phyloP scores from a whole-genome alignment of 2,329 filamentous ascomycete genomes.

The Fusarium sulawesiense region DNA sequence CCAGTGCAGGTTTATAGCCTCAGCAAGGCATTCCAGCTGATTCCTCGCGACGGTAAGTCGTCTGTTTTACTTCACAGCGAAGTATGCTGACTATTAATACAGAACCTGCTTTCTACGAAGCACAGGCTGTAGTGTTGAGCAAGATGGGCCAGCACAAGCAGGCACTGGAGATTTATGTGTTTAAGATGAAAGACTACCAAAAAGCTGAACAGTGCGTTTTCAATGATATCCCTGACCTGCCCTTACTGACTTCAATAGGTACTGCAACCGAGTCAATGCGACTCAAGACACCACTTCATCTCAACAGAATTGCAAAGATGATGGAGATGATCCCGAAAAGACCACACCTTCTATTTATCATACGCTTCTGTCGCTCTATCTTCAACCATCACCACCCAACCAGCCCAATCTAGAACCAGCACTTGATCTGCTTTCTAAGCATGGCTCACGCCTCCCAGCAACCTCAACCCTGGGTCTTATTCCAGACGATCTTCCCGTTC shows the following conservation, averaged over 20 bases:
- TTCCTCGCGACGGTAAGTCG: conserved; percentile 80
- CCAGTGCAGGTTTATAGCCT: conserved; percentile 83
- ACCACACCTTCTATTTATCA: conserved; percentile 86
- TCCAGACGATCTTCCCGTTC: conserved; percentile 80
- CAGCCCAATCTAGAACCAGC: conserved; percentile 81
- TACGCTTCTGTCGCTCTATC: conserved; percentile 87
- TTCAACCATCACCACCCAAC: conserved; percentile 81
- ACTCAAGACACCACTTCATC: conserved; percentile 60
- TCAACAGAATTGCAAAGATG: conserved; percentile 49
- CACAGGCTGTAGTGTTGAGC: conserved; percentile 88
- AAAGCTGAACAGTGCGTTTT: conserved; percentile 89
- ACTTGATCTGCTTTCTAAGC: conserved; percentile 86
- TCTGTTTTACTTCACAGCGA: neutral
- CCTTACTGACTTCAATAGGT: conserved; percentile 60
- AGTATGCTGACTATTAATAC: conserved; percentile 19
- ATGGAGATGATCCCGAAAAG: conserved; percentile 58
- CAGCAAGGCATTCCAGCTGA: conserved; percentile 77
- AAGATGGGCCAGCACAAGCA: conserved; percentile 97
- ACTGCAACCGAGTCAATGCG: conserved; percentile 89
- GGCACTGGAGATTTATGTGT: conserved; percentile 97
- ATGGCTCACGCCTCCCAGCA: conserved; percentile 91
- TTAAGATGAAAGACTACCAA: conserved; percentile 84
- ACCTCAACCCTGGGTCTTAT: conserved; percentile 87
- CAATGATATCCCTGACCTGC: neutral
- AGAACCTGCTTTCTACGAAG: conserved; percentile 90